Base-by-base conservation (phyloP, 345 rosid genomes). In the Salix dunnii region DNA sequence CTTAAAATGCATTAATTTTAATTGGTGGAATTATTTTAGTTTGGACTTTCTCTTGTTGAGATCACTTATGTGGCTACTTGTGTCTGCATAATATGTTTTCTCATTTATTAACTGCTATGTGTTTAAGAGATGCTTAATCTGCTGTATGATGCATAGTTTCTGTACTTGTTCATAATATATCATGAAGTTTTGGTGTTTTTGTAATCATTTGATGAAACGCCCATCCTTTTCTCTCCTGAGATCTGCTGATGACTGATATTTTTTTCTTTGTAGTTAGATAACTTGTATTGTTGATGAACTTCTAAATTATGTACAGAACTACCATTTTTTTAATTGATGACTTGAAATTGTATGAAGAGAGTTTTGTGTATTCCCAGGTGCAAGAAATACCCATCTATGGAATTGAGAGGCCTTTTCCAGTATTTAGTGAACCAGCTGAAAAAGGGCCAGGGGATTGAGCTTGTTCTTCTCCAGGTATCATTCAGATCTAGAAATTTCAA, bases 331-430 rank as follows among this genome's bases (percentile, higher is more conserved):
- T 58, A 17, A 3, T 42, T 65, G n/a, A 2, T 48, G 7, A 67
- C 62, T 62, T 33, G 36, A 70, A 69, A 77, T 63, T 77, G 62
- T 35, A 48, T 70, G 68, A 58, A n/a, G 46, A 36, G 5, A 46
- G 16, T 55, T 80, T 72, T 78, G 20, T 51, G 30, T 76, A 43
- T 65, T 71, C 72, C 69, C 82, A 96, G 99, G 89, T 96, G 99
- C 83, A 96, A 96, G 85, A 96, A 96, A 78, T 96, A 96, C 74
- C 99, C 98, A 63, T 96, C 99, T 14, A 94, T 96, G 99, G 99
- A 96, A 87, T 74, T 96, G 75, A 86, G 97, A 84, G 99, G 99
- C 71, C 98, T 94, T 77, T 94, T 96, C 84, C 98, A 96, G 89
- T 96, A 96, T 75, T 95, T 96, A 72, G 98, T 91, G 70, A 96